Percentiles rank a stretch among this genome's conserved stretches.
Conservation (phyloP, 768 basidiomycete genomes). For the Hygrocybe coccinea region DNA sequence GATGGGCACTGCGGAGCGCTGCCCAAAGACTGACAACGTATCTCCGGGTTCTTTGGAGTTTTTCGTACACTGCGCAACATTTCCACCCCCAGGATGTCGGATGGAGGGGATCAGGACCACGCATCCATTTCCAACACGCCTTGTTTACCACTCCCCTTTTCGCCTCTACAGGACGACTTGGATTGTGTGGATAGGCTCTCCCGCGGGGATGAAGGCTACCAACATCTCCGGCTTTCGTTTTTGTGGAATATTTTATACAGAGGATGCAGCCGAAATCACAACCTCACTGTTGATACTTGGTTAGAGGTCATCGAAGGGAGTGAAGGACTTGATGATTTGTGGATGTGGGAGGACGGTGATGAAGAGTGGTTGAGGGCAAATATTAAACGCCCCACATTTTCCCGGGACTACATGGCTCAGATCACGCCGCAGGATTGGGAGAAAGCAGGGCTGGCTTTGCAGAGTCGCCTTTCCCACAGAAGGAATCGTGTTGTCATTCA, state of each 20-base stretch:
- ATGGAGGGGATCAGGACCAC: too few species aligned
- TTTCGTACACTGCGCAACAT: too few species aligned
- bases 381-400: not conserved
- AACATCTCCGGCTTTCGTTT: not conserved
- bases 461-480: not conserved
- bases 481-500: not conserved
- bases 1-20: too few species aligned
- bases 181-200: not conserved
- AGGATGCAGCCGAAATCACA: not conserved
- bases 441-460: not conserved
- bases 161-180: not conserved
- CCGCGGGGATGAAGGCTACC: not conserved
- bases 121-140: not conserved
- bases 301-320: not conserved
- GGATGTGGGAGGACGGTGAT: constrained; percentile 5
- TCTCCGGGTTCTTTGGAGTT: too few species aligned
- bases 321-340: not conserved
- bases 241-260: not conserved
- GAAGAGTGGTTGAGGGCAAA: not conserved
- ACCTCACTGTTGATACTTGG: constrained; percentile 1
- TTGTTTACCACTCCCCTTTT: not conserved
- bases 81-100: too few species aligned
- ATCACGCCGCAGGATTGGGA: not conserved
- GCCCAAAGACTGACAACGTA: too few species aligned
- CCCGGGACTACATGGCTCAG: too few species aligned